Conservation (phyloP, 345 rosid species). For the Erysimum cheiranthoides region DNA sequence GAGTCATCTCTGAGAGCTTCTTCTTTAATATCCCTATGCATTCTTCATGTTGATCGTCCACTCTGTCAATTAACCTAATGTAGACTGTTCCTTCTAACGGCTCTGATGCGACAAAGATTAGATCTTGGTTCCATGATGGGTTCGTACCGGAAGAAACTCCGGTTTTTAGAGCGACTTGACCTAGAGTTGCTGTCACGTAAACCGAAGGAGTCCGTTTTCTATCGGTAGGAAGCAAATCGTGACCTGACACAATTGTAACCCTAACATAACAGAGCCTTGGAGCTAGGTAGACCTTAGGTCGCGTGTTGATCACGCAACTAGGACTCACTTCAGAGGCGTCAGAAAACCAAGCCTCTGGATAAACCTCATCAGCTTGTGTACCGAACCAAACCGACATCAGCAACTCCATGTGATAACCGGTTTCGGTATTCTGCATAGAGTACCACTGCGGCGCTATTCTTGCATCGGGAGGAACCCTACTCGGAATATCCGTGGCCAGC, state of each 20-base stretch:
- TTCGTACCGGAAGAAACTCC: background rate
- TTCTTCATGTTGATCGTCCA: constrained; percentile 8
- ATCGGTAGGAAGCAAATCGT: constrained; percentile 22
- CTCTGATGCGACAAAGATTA: constrained; percentile 38
- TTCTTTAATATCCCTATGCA: constrained; percentile 18
- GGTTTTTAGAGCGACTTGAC: background rate
- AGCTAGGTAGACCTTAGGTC: constrained; percentile 39
- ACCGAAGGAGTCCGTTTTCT: background rate
- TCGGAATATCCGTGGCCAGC: constrained; percentile 28
- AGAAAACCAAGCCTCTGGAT: constrained; percentile 36
- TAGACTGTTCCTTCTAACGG: constrained; percentile 22
- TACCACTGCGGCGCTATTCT: constrained; percentile 25
- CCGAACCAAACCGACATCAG: constrained; percentile 41
- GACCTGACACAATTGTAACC: constrained; percentile 38
- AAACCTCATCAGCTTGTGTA: constrained; percentile 39
- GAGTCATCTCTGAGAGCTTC: constrained; percentile 31
- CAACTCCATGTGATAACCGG: constrained; percentile 1
- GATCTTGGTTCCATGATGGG: constrained; percentile 43
- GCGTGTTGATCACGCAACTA: constrained; percentile 31
- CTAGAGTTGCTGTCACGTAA: constrained; percentile 36
- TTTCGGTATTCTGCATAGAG: constrained; percentile 10
- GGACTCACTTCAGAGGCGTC: constrained; percentile 30
- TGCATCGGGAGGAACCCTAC: constrained; percentile 38
- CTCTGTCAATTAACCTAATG: background rate
- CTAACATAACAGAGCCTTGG: constrained; percentile 43